phyloP scores from a whole-genome alignment of 306 rosid genomes.

The Rosa rugosa region DNA sequence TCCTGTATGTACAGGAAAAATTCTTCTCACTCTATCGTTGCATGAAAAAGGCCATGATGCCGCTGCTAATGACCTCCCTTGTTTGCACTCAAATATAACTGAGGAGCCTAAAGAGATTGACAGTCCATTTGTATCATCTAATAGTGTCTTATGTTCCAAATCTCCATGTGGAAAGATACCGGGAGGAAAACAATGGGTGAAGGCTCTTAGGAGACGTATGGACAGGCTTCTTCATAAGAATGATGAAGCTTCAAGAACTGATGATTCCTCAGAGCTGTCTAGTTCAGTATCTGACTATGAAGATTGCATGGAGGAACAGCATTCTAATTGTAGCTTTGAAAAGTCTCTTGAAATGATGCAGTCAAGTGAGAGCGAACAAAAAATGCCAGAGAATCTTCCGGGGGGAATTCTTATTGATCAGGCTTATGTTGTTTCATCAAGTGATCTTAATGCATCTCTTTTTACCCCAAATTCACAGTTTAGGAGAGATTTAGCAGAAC shows the following conservation, averaged over 20 bases:
- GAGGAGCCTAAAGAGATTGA: conserved; percentile 39
- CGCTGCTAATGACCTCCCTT: conserved; percentile 22
- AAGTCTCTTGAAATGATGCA: conserved; percentile 62
- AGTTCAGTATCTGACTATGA: conserved; percentile 53
- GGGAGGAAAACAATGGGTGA: conserved; percentile 54
- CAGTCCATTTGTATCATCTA: conserved; percentile 28
- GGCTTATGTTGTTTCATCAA: conserved; percentile 43
- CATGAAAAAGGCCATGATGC: conserved; percentile 43
- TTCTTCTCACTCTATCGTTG: conserved; percentile 67
- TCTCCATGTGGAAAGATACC: conserved; percentile 34
- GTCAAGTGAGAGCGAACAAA: conserved; percentile 39
- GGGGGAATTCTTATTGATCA: conserved; percentile 80
- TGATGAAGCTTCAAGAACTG: conserved; percentile 41
- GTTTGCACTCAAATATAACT: conserved; percentile 28
- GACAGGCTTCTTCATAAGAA: conserved; percentile 65
- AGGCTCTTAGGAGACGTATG: conserved; percentile 42
- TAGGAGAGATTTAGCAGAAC: conserved; percentile 58
- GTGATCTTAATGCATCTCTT: conserved; percentile 55
- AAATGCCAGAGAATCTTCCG: conserved; percentile 62
- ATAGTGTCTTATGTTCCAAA: conserved; percentile 20
- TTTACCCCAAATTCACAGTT: conserved; percentile 74
- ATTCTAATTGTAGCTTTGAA: conserved; percentile 52
- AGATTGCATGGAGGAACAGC: conserved; percentile 40
- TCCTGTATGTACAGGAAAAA: conserved; percentile 57
- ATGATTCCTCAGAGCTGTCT: conserved; percentile 50